Percentiles rank a stretch among this genome's conserved stretches.
These are phyloP conservation scores for Mallotus nudiflorus DNA, from an alignment of 345 rosid genomes.

Conservation along the genomic window DNA sequence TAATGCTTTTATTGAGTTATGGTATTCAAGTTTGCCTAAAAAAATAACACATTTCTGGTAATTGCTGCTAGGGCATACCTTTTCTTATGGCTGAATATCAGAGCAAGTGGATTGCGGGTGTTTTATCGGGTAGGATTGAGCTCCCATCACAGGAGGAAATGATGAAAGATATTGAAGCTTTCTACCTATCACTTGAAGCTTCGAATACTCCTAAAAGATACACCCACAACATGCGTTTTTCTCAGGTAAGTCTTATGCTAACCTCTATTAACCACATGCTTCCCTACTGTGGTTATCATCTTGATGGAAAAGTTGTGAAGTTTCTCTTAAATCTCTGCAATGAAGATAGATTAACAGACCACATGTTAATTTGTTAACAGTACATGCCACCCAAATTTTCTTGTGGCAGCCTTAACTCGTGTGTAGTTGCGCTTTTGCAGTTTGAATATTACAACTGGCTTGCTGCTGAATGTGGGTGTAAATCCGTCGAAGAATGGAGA, in stretches of 20 bases:
- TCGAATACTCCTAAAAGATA: conserved; percentile 20
- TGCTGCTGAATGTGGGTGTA: conserved; percentile 14
- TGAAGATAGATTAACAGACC: no score
- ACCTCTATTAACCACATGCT: no score
- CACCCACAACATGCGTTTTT: conserved; percentile 2
- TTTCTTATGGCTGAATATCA: no score
- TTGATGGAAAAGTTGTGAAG: background rate
- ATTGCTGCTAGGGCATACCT: background rate
- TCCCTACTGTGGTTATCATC: background rate
- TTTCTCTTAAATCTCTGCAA: no score
- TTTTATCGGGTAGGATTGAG: conserved; percentile 20
- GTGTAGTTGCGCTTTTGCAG: conserved; percentile 28
- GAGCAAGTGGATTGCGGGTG: conserved; percentile 32
- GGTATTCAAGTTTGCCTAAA: background rate
- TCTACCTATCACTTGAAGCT: conserved; percentile 15
- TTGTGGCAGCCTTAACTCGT: no score
- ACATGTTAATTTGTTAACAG: no score
- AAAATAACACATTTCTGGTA: background rate
- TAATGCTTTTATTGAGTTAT: no score
- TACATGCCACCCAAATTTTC: no score
- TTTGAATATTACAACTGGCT: conserved; percentile 27
- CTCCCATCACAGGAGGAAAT: conserved; percentile 21
- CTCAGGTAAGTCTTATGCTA: conserved; percentile 9
- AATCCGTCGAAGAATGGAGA: conserved; percentile 21
- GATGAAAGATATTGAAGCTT: conserved; percentile 19